Conservation (phyloP, 371 early-diverging fungal species). For the Actinomortierella wolfii region DNA sequence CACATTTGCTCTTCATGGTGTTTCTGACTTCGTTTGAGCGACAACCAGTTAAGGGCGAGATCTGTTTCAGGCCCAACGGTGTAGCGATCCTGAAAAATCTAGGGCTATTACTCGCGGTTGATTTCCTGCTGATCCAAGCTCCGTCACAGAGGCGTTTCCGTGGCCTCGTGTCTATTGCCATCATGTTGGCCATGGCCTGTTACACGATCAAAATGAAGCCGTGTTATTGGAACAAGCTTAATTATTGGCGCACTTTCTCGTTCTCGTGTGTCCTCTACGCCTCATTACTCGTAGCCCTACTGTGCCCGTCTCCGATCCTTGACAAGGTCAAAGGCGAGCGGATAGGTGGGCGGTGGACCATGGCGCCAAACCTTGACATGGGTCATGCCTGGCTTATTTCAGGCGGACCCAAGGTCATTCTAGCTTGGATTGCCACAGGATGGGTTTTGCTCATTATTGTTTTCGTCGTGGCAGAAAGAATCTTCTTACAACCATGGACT, state of each 20-base stretch:
- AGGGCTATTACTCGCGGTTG: conserved; percentile 58
- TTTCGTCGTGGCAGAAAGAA: conserved; percentile 38
- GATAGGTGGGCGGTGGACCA: conserved; percentile 22
- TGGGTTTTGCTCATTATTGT: conserved; percentile 58
- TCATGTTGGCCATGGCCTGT: conserved; percentile 63
- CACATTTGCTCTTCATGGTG: conserved; percentile 67
- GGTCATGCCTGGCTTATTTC: conserved; percentile 21
- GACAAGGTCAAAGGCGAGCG: conserved; percentile 28
- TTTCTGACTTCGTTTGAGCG: conserved; percentile 76
- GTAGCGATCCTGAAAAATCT: conserved; percentile 73
- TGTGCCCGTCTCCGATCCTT: conserved; percentile 53
- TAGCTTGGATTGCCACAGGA: conserved; percentile 59
- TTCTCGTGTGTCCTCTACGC: conserved; percentile 65
- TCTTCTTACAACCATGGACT: conserved; percentile 29
- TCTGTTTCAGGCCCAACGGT: conserved; percentile 71
- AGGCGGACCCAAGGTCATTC: conserved; percentile 52
- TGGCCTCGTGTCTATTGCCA: conserved; percentile 59
- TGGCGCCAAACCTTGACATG: conserved; percentile 31
- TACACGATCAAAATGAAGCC: conserved; percentile 64
- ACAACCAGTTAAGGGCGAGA: conserved; percentile 68
- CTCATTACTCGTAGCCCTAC: conserved; percentile 55
- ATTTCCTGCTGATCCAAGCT: conserved; percentile 60
- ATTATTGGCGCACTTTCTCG: conserved; percentile 62
- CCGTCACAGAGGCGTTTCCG: conserved; percentile 59
- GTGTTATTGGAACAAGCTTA: conserved; percentile 67